A percentile compares a stretch with the other conserved stretches of the same genome.
phyloP scores from a whole-genome alignment of 768 basidiomycete species.

The Mycena olivaceomarginata region DNA sequence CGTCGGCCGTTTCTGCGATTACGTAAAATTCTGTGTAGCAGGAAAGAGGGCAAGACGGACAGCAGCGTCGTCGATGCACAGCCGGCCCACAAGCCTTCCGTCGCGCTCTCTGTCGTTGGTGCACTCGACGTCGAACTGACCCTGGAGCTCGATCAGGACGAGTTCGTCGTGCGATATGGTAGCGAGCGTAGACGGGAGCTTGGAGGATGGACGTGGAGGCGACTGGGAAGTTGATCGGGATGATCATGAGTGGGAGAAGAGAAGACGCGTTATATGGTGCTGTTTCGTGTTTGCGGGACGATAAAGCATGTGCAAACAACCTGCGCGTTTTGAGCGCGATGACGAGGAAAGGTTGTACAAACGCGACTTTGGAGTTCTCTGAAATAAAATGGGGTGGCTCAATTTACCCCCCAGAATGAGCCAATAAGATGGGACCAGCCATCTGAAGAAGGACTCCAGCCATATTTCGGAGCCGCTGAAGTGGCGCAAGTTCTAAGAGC shows the following conservation, averaged over 20 bases:
- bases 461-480: no score
- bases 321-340: no score
- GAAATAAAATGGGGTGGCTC: no score
- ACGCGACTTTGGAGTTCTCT: no score
- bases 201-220: slow-evolving; percentile 52
- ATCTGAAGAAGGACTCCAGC: no score
- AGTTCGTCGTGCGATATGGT: slow-evolving; percentile 87
- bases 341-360: no score
- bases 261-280: slow-evolving; percentile 26
- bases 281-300: no score
- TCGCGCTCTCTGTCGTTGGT: slow-evolving; percentile 69
- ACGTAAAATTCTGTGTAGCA: slow-evolving; percentile 1
- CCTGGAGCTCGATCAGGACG: slow-evolving; percentile 93
- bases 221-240: slow-evolving; percentile 72
- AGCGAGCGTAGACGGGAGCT: slow-evolving; percentile 80
- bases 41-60: slow-evolving; percentile 59
- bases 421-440: no score
- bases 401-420: no score
- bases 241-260: slow-evolving; percentile 70
- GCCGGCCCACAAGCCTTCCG: slow-evolving; percentile 86
- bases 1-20: slow-evolving; percentile 81
- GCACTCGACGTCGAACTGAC: slow-evolving; percentile 83
- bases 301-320: no score
- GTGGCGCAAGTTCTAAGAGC: no score
- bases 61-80: slow-evolving; percentile 76